Base-by-base conservation (phyloP, 345 rosid genomes). In the Aegle marmelos region DNA sequence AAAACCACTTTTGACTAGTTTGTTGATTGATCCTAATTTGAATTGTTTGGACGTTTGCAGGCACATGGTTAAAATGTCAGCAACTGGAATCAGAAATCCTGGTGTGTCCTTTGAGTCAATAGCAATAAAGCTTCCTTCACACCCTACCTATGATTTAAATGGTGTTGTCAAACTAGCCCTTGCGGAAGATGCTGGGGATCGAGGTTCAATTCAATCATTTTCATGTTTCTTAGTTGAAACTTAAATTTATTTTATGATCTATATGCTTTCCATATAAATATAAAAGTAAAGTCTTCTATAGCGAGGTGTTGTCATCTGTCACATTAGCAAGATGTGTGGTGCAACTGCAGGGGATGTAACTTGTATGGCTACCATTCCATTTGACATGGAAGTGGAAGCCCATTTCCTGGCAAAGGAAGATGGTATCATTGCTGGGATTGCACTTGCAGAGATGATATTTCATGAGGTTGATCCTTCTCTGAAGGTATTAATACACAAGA, bases 391-490 rank as follows among this genome's bases (percentile, higher is more conserved):
- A 83, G 98, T 90, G 76, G 99, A 90, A 88, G 98, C 97, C 80
- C 82, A 85, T 87, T 96, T 96, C 87, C 83, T 96, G 82, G 98
- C 95, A 0, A 94, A 96, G 74, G 99, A 94, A 79, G 93, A 92
- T 80, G 99, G 99, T 62, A 85, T 94, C 74, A 78, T 96, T 72
- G 98, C 98, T 54, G 98, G 98, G 58, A 87, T 89, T 58, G 83
- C 93, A 11, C 91, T 94, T 68, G 93, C 98, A 27, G 97, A 90
- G 76, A 86, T 94, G 95, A 87, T 94, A 36, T 96, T 94, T 86
- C 83, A 85, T 56, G 96, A 91, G 85, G 94, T 90, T 73, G 98
- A 97, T 88, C 92, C 97, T 31, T 89, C 96, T 10, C 81, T 94
- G 79, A 88, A 88, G 97, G 98, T 97, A 85, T 48, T 27, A 11